Conservation (phyloP, 768 basidiomycete genomes). For the Zangia roseola region DNA sequence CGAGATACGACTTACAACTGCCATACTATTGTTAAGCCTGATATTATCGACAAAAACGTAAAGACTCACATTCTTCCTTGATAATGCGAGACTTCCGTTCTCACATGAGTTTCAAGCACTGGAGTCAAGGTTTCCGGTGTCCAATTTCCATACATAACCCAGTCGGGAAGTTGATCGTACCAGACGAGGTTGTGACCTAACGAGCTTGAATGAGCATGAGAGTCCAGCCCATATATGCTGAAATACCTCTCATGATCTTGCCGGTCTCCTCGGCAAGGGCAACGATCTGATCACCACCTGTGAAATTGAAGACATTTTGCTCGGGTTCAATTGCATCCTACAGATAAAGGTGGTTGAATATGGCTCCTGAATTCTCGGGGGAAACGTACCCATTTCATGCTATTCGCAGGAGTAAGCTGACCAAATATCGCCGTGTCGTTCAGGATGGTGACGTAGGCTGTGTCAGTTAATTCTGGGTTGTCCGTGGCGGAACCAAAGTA, state of each 20-base stretch:
- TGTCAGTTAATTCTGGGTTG: constrained; percentile 43
- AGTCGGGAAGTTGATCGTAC: constrained; percentile 14
- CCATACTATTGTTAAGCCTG: not conserved
- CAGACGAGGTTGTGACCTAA: constrained; percentile 23
- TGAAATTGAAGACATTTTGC: constrained; percentile 24
- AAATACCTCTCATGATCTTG: constrained; percentile 19
- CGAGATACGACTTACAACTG: constrained; percentile 12
- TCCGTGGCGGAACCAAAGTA: constrained; percentile 52
- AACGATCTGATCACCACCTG: constrained; percentile 19
- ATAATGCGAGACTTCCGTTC: constrained; percentile 17
- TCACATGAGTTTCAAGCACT: constrained; percentile 16
- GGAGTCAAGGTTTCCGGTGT: constrained; percentile 13
- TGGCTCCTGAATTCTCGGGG: not conserved
- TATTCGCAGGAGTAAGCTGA: constrained; percentile 20
- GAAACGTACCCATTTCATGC: constrained; percentile 22
- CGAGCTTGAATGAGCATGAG: not conserved
- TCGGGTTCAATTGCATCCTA: constrained; percentile 25
- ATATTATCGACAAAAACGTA: not conserved
- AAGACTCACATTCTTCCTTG: constrained; percentile 12
- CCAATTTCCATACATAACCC: constrained; percentile 17
- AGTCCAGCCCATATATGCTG: not conserved
- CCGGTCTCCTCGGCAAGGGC: constrained; percentile 19
- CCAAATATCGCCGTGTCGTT: constrained; percentile 14
- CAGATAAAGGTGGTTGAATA: not conserved
- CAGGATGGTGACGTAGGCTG: constrained; percentile 10